phyloP scores from a whole-genome alignment of 2,329 filamentous ascomycete genomes.

The Colletotrichum sp. region DNA sequence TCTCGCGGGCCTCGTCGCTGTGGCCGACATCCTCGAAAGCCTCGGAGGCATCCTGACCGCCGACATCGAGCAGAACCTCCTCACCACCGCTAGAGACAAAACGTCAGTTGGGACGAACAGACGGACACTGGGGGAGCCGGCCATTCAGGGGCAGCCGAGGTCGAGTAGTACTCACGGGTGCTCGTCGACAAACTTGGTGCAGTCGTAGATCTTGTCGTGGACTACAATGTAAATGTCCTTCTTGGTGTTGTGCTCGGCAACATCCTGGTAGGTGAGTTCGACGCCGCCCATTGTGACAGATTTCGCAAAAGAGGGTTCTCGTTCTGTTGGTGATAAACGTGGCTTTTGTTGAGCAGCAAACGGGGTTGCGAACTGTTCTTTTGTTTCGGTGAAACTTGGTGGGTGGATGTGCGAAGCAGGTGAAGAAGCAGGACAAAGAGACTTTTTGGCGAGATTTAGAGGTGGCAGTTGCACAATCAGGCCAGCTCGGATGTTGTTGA shows the following conservation, averaged over 20 bases:
- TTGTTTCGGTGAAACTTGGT: neutral
- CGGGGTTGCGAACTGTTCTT: neutral
- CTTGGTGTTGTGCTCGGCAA: conserved; percentile 88
- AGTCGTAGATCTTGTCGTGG: conserved; percentile 96
- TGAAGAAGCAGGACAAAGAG: neutral
- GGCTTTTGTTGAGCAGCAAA: neutral
- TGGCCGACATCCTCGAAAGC: conserved; percentile 99
- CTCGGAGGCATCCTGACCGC: conserved; percentile 94
- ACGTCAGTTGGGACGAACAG: neutral
- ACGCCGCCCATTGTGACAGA: conserved; percentile 29
- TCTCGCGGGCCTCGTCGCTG: conserved; percentile 97
- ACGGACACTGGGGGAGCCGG: neutral
- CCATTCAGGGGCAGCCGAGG: neutral
- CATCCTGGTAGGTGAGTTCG: conserved; percentile 78
- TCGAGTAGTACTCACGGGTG: conserved; percentile 70
- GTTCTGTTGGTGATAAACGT: conserved; percentile 4
- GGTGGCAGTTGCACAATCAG: neutral
- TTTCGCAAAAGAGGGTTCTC: conserved; percentile 2
- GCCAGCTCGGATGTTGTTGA: conserved; percentile 21
- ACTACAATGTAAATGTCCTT: conserved; percentile 92
- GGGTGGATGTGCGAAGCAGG: neutral
- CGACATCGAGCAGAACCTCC: conserved; percentile 96
- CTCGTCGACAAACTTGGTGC: conserved; percentile 90
- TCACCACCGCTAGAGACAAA: conserved; percentile 80
- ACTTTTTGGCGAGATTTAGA: conserved; percentile 2